Evolutionary conservation across 805 yeast genomes (phyloP).

Genomic region (Wickerhamiella occidentalis): DNA sequence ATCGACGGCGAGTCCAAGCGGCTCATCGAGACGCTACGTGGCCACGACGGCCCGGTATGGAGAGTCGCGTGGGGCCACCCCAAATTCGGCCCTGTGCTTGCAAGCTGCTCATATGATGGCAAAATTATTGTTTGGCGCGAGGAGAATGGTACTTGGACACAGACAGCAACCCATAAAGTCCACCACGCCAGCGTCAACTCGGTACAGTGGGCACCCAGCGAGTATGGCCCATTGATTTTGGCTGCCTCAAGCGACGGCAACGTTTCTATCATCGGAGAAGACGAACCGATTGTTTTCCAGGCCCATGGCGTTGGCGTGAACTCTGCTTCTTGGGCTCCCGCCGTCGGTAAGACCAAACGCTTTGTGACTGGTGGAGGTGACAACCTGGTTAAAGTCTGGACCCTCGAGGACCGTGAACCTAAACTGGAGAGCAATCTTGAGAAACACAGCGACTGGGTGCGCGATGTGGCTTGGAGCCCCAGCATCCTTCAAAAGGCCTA

Average conservation of each 20-base stretch:
- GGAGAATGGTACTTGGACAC: slow-evolving; percentile 77
- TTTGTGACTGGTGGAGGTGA: slow-evolving; percentile 94
- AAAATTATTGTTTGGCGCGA: slow-evolving; percentile 91
- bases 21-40: slow-evolving; percentile 70
- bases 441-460: slow-evolving; percentile 97
- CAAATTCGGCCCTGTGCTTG: slow-evolving; percentile 87
- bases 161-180: slow-evolving; percentile 71
- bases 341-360: slow-evolving; percentile 31
- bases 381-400: slow-evolving; percentile 87
- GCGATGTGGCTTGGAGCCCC: slow-evolving; percentile 98
- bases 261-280: slow-evolving; percentile 77
- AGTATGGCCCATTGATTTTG: slow-evolving; percentile 80
- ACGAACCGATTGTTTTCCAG: slow-evolving; percentile 38
- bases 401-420: slow-evolving; percentile 48
- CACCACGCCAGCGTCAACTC: slow-evolving; percentile 94
- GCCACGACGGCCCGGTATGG: slow-evolving; percentile 98
- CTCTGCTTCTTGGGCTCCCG: slow-evolving; percentile 81
- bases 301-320: slow-evolving; percentile 94
- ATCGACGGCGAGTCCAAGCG: slow-evolving; percentile 75
- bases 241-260: slow-evolving; percentile 91
- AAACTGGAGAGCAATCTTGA: slow-evolving; percentile 62
- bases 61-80: slow-evolving; percentile 99
- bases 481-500: slow-evolving; percentile 74
- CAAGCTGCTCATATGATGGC: slow-evolving; percentile 93
- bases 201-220: slow-evolving; percentile 95